phyloP scores from a whole-genome alignment of 2,329 filamentous ascomycete species.

The Trichoderma sp. region DNA sequence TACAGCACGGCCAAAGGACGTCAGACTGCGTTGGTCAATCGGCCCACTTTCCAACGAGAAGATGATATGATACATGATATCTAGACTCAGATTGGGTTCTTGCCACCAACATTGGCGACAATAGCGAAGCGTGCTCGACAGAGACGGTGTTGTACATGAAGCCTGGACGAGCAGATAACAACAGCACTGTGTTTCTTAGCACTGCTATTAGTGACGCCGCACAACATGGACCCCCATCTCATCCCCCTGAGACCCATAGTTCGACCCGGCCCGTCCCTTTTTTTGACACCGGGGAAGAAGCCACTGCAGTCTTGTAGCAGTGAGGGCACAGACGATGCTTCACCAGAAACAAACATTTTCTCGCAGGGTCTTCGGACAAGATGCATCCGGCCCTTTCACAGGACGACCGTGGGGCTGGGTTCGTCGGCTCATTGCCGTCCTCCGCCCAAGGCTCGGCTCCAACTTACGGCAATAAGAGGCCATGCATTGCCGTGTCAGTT shows the following conservation, averaged over 20 bases:
- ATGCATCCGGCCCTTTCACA: background rate
- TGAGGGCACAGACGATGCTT: background rate
- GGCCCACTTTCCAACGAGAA: background rate
- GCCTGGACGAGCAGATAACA: background rate
- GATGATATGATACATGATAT: background rate
- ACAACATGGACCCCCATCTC: background rate
- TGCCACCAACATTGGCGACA: background rate
- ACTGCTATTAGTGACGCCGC: background rate
- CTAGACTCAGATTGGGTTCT: background rate
- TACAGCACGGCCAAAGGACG: background rate
- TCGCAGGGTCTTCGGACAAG: background rate
- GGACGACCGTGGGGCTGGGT: background rate
- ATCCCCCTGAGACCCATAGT: conserved; percentile 1
- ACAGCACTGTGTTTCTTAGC: background rate
- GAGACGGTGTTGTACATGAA: background rate
- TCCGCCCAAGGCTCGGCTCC: background rate
- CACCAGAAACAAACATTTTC: background rate
- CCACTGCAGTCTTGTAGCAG: background rate
- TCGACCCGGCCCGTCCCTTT: conserved; percentile 2
- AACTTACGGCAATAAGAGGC: background rate
- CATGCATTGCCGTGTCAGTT: background rate
- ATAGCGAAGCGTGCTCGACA: no score
- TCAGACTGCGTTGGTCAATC: background rate
- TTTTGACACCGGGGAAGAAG: background rate
- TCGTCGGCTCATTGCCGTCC: background rate